Evolutionary conservation across 768 basidiomycete genomes (phyloP).

Genomic region (Lentinula detonsa): DNA sequence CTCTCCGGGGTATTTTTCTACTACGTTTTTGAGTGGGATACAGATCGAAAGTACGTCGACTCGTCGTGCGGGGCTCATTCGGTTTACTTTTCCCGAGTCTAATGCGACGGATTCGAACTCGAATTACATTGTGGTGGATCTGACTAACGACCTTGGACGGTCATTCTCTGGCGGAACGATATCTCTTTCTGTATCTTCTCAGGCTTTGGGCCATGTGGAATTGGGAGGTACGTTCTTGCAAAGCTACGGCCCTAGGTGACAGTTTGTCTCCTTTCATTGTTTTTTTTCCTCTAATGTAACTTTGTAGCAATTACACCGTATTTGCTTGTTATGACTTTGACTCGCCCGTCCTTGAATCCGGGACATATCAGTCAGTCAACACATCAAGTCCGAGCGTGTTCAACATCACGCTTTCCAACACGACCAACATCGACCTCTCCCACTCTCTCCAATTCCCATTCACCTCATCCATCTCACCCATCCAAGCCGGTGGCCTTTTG

Average conservation of each 20-base stretch:
- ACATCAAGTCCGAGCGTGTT: constrained; percentile 26
- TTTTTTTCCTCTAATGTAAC: constrained; percentile 33
- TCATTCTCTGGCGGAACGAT: constrained; percentile 38
- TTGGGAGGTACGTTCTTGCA: constrained; percentile 40
- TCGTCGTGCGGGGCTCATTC: constrained; percentile 51
- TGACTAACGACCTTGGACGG: constrained; percentile 38
- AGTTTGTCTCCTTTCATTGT: not conserved
- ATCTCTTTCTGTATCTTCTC: constrained; percentile 22
- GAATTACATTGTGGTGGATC: constrained; percentile 38
- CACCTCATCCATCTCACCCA: constrained; percentile 27
- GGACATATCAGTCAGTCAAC: constrained; percentile 33
- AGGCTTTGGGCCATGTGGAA: constrained; percentile 24
- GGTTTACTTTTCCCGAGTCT: constrained; percentile 47
- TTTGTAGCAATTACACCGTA: constrained; percentile 41
- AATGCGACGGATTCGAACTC: constrained; percentile 28
- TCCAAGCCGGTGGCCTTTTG: constrained; percentile 41
- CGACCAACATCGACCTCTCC: constrained; percentile 18
- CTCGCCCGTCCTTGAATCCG: constrained; percentile 26
- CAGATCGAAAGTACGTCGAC: constrained; percentile 55
- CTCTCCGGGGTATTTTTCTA: constrained; percentile 42
- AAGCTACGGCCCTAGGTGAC: constrained; percentile 9
- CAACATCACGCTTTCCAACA: constrained; percentile 22
- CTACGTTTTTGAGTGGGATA: constrained; percentile 39
- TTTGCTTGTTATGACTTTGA: constrained; percentile 48
- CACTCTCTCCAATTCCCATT: constrained; percentile 27